A percentile compares a stretch with the other conserved stretches of the same genome.
These are phyloP conservation scores for Teunomyces barrocoloradensis DNA, from an alignment of 805 yeast species.

Conservation along the genomic window DNA sequence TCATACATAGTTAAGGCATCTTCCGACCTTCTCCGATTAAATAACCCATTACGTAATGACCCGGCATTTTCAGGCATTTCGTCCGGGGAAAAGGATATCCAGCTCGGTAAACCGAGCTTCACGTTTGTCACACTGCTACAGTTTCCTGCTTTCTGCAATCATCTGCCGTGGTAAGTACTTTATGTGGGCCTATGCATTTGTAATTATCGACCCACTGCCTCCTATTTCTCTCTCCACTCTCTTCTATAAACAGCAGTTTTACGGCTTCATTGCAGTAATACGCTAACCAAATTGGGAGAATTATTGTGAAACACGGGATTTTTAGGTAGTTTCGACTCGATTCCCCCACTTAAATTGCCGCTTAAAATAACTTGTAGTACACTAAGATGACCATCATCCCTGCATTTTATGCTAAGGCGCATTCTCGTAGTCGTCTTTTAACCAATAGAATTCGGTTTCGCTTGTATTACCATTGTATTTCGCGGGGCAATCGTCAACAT, in stretches of 20 bases:
- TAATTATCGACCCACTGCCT: neutral
- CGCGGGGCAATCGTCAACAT: slow-evolving; percentile 1
- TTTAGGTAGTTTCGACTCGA: neutral
- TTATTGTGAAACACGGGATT: neutral
- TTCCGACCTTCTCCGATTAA: slow-evolving; percentile 9
- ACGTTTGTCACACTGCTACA: neutral
- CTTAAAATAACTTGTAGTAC: neutral
- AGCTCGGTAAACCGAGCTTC: neutral
- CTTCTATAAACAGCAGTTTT: neutral
- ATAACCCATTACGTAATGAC: slow-evolving; percentile 7
- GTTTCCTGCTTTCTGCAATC: neutral
- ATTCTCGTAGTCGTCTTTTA: neutral
- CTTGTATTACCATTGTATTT: neutral
- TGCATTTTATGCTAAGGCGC: neutral
- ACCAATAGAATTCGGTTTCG: neutral
- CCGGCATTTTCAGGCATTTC: neutral
- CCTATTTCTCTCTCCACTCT: neutral
- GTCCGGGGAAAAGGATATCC: slow-evolving; percentile 1
- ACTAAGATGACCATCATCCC: neutral
- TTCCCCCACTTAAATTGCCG: neutral
- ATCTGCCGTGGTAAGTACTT: neutral
- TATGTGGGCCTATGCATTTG: neutral
- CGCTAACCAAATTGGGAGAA: neutral
- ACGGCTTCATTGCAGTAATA: neutral
- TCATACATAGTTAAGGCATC: slow-evolving; percentile 1